phyloP scores from a whole-genome alignment of 2,329 filamentous ascomycete genomes.

The Berkeleyomyces rouxiae region DNA sequence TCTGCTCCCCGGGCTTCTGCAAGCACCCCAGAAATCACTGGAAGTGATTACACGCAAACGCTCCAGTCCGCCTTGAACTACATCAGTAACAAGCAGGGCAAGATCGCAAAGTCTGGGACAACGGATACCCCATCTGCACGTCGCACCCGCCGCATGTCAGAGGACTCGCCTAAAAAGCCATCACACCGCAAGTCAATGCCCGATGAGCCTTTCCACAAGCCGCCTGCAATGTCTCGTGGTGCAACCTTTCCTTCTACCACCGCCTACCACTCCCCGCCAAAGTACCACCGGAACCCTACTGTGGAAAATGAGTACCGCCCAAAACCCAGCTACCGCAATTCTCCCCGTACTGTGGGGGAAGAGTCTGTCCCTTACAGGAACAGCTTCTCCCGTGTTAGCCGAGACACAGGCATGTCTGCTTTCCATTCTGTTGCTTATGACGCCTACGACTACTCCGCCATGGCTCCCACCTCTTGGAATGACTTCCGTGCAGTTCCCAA shows the following conservation, averaged over 20 bases:
- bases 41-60: neutral
- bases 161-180: slow-evolving; percentile 1
- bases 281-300: neutral
- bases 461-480: neutral
- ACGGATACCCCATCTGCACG: neutral
- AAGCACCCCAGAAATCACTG: neutral
- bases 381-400: neutral
- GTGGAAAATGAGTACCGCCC: neutral
- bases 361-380: neutral
- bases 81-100: neutral
- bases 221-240: neutral
- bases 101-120: neutral
- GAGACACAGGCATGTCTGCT: neutral
- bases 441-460: neutral
- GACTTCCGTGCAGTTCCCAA: neutral
- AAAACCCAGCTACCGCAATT: neutral
- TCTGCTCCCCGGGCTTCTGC: neutral
- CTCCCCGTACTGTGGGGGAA: neutral
- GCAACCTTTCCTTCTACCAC: neutral
- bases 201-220: neutral
- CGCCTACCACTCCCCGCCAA: neutral
- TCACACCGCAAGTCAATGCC: neutral
- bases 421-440: neutral
- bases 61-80: neutral
- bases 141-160: neutral